Base-by-base conservation (phyloP, 176 grass and related monocot genomes). In the Metroxylon sagu region DNA sequence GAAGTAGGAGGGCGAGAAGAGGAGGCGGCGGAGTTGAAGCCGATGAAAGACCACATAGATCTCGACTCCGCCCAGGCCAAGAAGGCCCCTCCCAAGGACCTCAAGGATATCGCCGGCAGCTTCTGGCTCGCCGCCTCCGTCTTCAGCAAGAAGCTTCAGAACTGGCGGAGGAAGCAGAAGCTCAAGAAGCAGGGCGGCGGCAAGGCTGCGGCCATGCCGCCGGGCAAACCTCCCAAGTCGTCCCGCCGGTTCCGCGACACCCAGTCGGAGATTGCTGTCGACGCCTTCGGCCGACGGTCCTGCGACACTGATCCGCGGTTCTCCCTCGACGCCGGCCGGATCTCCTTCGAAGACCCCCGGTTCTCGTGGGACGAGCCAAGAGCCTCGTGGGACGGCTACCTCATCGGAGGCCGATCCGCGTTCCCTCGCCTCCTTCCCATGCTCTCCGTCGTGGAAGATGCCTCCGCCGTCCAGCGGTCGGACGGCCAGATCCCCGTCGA, bases 141-240 rank as follows among this genome's bases (percentile, higher is more conserved):
- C 18, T 71, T 89, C 7, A 76, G 79, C 65, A 82, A 78, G 61
- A 90, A 82, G 78, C 81, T 79, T 65, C 86, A 91, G 54, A 65
- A 84, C 50, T 97, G 92, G 92, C 80, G 87, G 48, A 62, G 64
- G 61, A 90, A 87, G 74, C 76, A 10, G 74, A 90, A 87, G 71
- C 66, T 62, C 50, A 87, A 84, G 80, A 93, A 92, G 68, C 77
- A 76, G 29, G 58, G 35, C 0, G 19, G 19, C 50, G 51, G 29
- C 30, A 61, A 39, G 14, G 48, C 50, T 5, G n/a, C 71, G 14
- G 51, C 84, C 19, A 75, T 78, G 74, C 70, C 55, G 18, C 51
- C 6, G 26, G 57, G 60, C 56, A 61, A 87, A 50, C 27, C 54
- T 50, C 54, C 49, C 43, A 59, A 53, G 29, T 31, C 55, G 19